Conservation (phyloP, 108 stramenopile species). For the Pseudonitzschia delicatissima region DNA sequence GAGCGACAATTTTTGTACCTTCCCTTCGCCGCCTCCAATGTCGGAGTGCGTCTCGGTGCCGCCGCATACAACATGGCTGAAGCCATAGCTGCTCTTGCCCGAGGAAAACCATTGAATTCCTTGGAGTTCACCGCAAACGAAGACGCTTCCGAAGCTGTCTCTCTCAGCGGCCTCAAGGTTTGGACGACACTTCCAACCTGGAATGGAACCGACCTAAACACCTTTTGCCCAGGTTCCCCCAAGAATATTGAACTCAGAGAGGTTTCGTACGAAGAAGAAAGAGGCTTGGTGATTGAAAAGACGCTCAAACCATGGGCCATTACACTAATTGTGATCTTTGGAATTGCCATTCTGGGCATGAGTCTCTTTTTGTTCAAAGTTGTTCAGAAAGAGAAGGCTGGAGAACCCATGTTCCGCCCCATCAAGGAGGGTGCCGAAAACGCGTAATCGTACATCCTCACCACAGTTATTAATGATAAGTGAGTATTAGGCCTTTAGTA, state of each 20-base stretch:
- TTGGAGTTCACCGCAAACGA: conserved; percentile 16
- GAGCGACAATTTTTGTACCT: conserved; percentile 16
- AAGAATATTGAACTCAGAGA: not conserved
- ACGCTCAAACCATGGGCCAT: not conserved
- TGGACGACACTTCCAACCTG: conserved; percentile 14
- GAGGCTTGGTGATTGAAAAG: not conserved
- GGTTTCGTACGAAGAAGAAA: not conserved
- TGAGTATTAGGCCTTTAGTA: too few species aligned
- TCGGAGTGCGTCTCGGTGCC: conserved; percentile 26
- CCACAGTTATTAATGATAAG: too few species aligned
- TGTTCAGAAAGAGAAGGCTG: conserved; percentile 2
- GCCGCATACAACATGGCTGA: conserved; percentile 30
- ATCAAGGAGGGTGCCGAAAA: conserved; percentile 5
- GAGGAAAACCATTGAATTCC: conserved; percentile 13
- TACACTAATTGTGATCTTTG: not conserved
- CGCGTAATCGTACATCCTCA: too few species aligned
- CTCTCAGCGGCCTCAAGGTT: conserved; percentile 14
- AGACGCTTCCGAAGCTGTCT: conserved; percentile 5
- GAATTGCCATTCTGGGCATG: not conserved
- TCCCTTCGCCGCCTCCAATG: conserved; percentile 22
- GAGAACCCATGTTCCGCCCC: conserved; percentile 1
- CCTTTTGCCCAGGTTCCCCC: not conserved
- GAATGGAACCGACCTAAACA: conserved; percentile 19
- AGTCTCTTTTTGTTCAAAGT: conserved; percentile 1
- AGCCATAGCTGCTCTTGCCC: conserved; percentile 18